Base-by-base conservation (phyloP, 345 rosid species). In the Eutrema japonicum region DNA sequence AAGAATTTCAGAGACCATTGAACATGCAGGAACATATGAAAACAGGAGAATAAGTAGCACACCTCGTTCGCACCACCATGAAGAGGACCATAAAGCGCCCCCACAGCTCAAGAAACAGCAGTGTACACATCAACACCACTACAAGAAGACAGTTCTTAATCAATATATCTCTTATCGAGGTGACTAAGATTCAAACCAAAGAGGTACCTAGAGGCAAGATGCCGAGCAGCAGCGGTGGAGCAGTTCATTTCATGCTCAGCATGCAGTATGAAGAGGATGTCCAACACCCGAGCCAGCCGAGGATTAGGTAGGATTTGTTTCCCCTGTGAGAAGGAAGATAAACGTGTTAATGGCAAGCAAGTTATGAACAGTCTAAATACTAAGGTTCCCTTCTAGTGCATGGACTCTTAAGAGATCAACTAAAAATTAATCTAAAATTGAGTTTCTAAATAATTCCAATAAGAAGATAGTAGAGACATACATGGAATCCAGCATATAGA, bases 21-120 rank as follows among this genome's bases (percentile, higher is more conserved):
- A 60, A 12, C 50, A 61, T 43, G 22, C 16, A 46, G 33, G 33
- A 3, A 69, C n/a, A 42, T 43, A 46, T n/a, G 66, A 64, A 71
- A 9, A 63, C 22, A 50, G 13, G 9, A 66, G 33, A 29, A 30
- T 16, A 26, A 26, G 2, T 22, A 30, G 47, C 71, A 38, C 29
- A 85, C 99, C 96, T 95, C 99, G 75, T 95, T 92, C 43, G 99
- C 99, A 43, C 98, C 99, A 42, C 99, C 99, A 70, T 95, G 99
- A 79, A 95, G 98, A 64, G 98, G 98, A 65, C 99, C 98, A 76
- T 92, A 95, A 41, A 95, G 77, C 56, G 99, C 99, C 65, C 96
- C 96, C 74, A 90, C 96, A 71, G 98, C 96, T 80, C 99, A 96
- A 76, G 96, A 84, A 76, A 95, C 88, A 63, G 96, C 90, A 64